A percentile compares a stretch with the other conserved stretches of the same genome.
phyloP scores from a whole-genome alignment of 768 basidiomycete species.

The Asterophora lycoperdoides region DNA sequence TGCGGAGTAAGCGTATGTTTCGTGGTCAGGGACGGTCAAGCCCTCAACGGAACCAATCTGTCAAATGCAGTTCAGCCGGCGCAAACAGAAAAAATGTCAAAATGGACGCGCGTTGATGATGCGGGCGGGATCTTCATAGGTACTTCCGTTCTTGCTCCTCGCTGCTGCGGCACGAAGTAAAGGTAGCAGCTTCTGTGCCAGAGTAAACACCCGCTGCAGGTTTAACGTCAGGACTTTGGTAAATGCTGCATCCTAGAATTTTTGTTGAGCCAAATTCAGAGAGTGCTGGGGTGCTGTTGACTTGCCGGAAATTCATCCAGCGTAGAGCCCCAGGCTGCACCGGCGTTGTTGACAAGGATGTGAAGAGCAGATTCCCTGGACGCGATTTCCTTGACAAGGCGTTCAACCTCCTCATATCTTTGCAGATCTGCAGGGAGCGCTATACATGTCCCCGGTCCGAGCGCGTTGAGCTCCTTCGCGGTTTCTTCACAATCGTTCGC shows the following conservation, averaged over 20 bases:
- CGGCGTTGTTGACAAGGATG: constrained; percentile 63
- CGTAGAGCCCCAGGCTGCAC: constrained; percentile 49
- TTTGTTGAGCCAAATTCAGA: background rate
- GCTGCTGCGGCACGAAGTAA: constrained; percentile 45
- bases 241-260: constrained; percentile 47
- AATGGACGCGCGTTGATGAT: constrained; percentile 49
- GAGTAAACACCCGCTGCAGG: constrained; percentile 58
- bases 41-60: constrained; percentile 67
- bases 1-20: constrained; percentile 64
- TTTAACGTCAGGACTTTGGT: constrained; percentile 60
- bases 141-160: constrained; percentile 31
- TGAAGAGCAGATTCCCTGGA: constrained; percentile 51
- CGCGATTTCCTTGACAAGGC: constrained; percentile 46
- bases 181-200: constrained; percentile 58
- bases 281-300: constrained; percentile 13
- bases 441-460: constrained; percentile 53
- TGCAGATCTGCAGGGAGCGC: constrained; percentile 52
- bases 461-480: constrained; percentile 44
- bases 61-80: constrained; percentile 1
- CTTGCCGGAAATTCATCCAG: constrained; percentile 41
- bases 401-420: constrained; percentile 48
- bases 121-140: constrained; percentile 44
- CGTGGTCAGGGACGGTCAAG: constrained; percentile 44
- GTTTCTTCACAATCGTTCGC: constrained; percentile 47
- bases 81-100: background rate